These are phyloP conservation scores for Mortierella claussenii DNA, from an alignment of 192 early-diverging fungal species.

Conservation along the genomic window DNA sequence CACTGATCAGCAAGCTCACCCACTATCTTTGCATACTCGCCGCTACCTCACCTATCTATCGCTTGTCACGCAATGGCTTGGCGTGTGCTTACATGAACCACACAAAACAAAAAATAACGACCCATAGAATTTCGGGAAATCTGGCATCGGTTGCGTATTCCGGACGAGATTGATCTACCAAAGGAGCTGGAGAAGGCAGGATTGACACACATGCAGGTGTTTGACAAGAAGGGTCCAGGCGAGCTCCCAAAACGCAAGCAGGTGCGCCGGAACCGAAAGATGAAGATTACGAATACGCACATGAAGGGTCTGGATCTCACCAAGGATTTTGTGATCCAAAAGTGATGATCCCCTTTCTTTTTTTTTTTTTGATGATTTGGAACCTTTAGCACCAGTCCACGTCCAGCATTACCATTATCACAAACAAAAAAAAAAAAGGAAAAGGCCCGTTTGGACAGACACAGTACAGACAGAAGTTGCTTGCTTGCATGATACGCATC, in stretches of 20 bases:
- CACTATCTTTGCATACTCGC: too few species aligned
- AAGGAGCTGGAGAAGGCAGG: constrained; percentile 77
- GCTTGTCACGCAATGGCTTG: too few species aligned
- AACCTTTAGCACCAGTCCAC: too few species aligned
- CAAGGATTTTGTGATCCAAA: constrained; percentile 69
- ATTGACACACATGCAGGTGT: constrained; percentile 77
- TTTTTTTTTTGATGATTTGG: too few species aligned
- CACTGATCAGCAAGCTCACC: too few species aligned
- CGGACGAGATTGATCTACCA: constrained; percentile 78
- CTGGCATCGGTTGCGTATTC: constrained; percentile 74
- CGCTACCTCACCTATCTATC: too few species aligned
- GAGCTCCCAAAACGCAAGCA: constrained; percentile 65
- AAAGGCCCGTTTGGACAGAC: too few species aligned
- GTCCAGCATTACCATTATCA: too few species aligned
- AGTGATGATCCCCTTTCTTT: too few species aligned
- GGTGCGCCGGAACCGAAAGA: constrained; percentile 69
- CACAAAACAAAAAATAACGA: too few species aligned
- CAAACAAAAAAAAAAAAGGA: too few species aligned
- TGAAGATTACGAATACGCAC: constrained; percentile 86
- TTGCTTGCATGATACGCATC: constrained; percentile 23
- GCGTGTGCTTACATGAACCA: too few species aligned
- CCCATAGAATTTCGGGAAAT: constrained; percentile 76
- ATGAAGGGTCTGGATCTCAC: constrained; percentile 78
- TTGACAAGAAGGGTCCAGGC: constrained; percentile 66
- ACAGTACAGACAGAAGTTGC: constrained; percentile 47